Evolutionary conservation across 805 yeast species (phyloP).

Genomic region (Lipomyces mesembrius): DNA sequence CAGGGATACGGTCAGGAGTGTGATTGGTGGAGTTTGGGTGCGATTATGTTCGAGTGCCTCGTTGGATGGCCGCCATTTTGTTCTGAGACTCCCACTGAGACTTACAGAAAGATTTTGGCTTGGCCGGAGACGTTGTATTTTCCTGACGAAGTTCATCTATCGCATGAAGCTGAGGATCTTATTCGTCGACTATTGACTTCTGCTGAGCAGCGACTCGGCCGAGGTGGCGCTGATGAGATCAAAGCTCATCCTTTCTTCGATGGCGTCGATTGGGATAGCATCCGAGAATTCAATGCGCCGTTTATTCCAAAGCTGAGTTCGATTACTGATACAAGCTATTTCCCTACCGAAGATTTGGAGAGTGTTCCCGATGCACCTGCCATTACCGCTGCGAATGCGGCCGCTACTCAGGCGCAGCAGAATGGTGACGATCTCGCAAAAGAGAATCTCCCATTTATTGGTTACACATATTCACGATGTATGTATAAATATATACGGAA

Average conservation of each 20-base stretch:
- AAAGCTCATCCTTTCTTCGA: constrained; percentile 90
- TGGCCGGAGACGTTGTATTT: constrained; percentile 87
- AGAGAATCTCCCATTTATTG: constrained; percentile 95
- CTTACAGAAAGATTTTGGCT: constrained; percentile 85
- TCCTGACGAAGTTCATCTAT: constrained; percentile 89
- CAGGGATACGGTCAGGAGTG: constrained; percentile 97
- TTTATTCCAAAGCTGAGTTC: constrained; percentile 89
- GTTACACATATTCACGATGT: constrained; percentile 93
- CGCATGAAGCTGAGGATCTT: constrained; percentile 87
- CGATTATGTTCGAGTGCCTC: constrained; percentile 94
- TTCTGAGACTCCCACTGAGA: constrained; percentile 91
- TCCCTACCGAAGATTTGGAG: constrained; percentile 96
- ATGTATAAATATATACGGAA: constrained; percentile 50
- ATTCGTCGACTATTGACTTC: constrained; percentile 75
- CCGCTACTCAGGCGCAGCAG: constrained; percentile 20
- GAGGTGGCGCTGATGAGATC: constrained; percentile 92
- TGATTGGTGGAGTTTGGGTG: constrained; percentile 98
- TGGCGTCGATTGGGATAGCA: constrained; percentile 94
- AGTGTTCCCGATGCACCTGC: constrained; percentile 79
- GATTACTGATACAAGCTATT: constrained; percentile 93
- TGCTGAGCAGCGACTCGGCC: constrained; percentile 80
- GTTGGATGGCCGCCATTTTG: constrained; percentile 98
- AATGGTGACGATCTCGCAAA: constrained; percentile 25
- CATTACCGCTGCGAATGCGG: constrained; percentile 35
- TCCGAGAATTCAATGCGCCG: constrained; percentile 87